Evolutionary conservation across 768 basidiomycete species (phyloP).

Genomic region (Tephrocybe rancida): DNA sequence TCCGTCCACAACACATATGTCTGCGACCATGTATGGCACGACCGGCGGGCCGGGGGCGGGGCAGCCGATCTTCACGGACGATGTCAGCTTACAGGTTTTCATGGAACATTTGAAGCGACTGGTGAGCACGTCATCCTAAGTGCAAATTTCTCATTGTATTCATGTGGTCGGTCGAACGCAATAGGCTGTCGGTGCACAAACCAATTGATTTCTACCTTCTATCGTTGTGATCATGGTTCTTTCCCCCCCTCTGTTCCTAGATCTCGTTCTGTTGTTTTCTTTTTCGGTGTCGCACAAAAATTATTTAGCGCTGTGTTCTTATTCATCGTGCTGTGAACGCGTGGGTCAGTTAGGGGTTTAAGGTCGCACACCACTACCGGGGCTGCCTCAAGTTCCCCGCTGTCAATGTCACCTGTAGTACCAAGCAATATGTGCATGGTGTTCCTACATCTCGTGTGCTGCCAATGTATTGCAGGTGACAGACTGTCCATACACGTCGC

Average conservation of each 20-base stretch:
- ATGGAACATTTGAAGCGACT: constrained; percentile 97
- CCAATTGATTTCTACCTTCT: constrained; percentile 42
- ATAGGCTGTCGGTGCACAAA: constrained; percentile 71
- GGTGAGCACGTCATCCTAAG: constrained; percentile 44
- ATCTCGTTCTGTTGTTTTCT: constrained; percentile 13
- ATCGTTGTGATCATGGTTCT: neutral
- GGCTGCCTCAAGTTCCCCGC: too few relatives aligned
- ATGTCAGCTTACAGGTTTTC: constrained; percentile 96
- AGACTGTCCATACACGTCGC: too few relatives aligned
- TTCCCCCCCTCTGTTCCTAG: constrained; percentile 9
- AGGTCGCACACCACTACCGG: too few relatives aligned
- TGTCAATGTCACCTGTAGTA: too few relatives aligned
- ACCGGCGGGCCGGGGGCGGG: constrained; percentile 67
- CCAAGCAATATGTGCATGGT: too few relatives aligned
- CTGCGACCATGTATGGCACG: constrained; percentile 86
- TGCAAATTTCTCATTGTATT: neutral
- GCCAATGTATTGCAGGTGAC: too few relatives aligned
- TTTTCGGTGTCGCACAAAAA: constrained; percentile 6
- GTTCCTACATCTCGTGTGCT: too few relatives aligned
- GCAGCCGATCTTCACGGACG: constrained; percentile 97
- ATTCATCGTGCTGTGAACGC: neutral
- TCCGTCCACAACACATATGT: constrained; percentile 98
- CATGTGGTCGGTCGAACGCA: neutral
- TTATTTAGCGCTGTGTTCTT: constrained; percentile 8
- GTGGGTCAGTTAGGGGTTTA: too few relatives aligned